Base-by-base conservation (phyloP, 768 basidiomycete species). In the Boletus pseudo-olivaceus region DNA sequence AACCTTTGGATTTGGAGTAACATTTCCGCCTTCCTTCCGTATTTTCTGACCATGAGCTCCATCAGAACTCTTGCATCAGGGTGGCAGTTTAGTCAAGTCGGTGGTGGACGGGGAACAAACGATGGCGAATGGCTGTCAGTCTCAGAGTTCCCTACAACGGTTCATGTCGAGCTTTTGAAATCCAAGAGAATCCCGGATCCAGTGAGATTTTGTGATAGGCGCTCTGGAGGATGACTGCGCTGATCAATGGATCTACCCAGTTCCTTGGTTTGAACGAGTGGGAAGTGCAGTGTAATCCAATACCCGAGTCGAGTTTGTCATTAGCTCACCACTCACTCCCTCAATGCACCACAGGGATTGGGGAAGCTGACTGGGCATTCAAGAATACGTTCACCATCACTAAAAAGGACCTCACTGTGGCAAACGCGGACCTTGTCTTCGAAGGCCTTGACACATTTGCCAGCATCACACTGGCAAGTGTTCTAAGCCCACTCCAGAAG, bases 391-490 rank as follows among this genome's bases (percentile, higher is more conserved):
- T 97, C 64, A 63, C 69, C 6, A 73, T 84, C 19, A 73, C 76
- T 2, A 73, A 78, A 17, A 67, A 67, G 17, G 81, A 85, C 43
- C 66, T 85, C 17, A 57, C 62, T 1, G 67, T 72, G 2, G 58
- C 75, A 4, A 77, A 87, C 49, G 74, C 78, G 30, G 93, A 95
- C 66, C 74, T 98, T 17, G 78, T 94, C 8, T 93, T 96, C 56
- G 93, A 96, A 11, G 95, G 95, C 17, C 71, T 98, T 19, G 95
- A 98, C 65, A 97, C 94, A 0, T 96, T 93, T 66, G 84, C 88
- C 3, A 76, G 74, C n/a, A 78, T 94, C 39, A 69, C 70, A 32
- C 70, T 96, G 55, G 92, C 89, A 60, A 69, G 57, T 47, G 19
- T 26, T 51, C 27, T 35, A 6, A 27, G 20, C 26, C 29, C 40